Evolutionary conservation across 164 flowering plant genomes (phyloP).

Genomic region (Magnolia sinica): DNA sequence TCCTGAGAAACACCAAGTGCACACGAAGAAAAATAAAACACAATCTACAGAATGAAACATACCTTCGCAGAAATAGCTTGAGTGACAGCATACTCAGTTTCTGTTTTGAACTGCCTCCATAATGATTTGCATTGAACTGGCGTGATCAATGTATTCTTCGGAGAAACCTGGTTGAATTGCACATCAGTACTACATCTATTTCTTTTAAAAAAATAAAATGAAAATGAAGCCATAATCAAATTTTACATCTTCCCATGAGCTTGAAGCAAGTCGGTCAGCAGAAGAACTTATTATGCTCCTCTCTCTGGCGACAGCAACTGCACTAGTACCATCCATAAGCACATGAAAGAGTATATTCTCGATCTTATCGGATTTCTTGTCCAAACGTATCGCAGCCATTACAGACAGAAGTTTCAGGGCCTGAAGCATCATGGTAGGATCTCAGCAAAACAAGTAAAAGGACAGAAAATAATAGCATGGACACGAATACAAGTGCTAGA

Average conservation of each 20-base stretch:
- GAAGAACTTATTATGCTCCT: conserved; percentile 24
- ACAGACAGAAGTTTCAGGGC: conserved; percentile 58
- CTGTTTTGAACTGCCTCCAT: conserved; percentile 70
- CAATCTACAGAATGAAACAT: conserved; percentile 2
- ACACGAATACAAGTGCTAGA: too few relatives aligned
- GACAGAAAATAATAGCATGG: too few relatives aligned
- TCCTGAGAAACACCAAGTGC: background rate
- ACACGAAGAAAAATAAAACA: background rate
- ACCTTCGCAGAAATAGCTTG: conserved; percentile 80
- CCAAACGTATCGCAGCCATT: conserved; percentile 65
- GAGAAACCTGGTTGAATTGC: conserved; percentile 38
- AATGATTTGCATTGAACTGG: conserved; percentile 73
- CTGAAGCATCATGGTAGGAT: conserved; percentile 29
- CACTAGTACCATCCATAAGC: conserved; percentile 36
- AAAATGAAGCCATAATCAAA: background rate
- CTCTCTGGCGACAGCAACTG: conserved; percentile 20
- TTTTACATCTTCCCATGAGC: conserved; percentile 77
- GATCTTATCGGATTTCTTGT: conserved; percentile 50
- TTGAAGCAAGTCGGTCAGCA: conserved; percentile 69
- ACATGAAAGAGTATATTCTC: conserved; percentile 40
- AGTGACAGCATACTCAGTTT: conserved; percentile 58
- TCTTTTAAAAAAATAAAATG: background rate
- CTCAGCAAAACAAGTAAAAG: background rate
- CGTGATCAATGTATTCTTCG: conserved; percentile 46
- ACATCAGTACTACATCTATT: conserved; percentile 2